Conservation (phyloP, 345 rosid genomes). For the Eucalyptus cloeziana region DNA sequence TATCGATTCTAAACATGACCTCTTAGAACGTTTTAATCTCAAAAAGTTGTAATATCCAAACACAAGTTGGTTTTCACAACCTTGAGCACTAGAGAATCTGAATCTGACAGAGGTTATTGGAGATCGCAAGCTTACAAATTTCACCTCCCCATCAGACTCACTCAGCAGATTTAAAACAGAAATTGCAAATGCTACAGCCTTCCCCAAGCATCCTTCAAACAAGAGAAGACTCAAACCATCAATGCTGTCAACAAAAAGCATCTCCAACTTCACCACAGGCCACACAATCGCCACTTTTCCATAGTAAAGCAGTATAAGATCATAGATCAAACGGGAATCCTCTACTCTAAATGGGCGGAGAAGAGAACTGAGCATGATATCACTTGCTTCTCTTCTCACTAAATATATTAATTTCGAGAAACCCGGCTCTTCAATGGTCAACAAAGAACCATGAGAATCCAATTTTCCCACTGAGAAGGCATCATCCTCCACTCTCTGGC, state of each 20-base stretch:
- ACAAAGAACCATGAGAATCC: conserved; percentile 15
- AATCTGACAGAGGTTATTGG: conserved; percentile 71
- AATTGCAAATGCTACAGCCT: conserved; percentile 49
- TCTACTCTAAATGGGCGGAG: conserved; percentile 13
- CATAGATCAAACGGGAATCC: conserved; percentile 26
- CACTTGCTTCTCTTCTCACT: neutral
- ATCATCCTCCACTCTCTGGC: conserved; percentile 1
- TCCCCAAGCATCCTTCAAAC: conserved; percentile 78
- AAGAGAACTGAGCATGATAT: neutral
- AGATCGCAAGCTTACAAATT: conserved; percentile 29
- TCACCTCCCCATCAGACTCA: conserved; percentile 32
- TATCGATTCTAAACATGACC: conserved; percentile 45
- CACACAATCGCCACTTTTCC: conserved; percentile 42
- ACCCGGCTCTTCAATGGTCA: conserved; percentile 9
- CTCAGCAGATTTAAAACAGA: conserved; percentile 35
- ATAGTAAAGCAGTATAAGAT: conserved; percentile 29
- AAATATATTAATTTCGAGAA: neutral
- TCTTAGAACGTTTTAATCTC: conserved; percentile 44
- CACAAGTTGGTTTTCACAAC: conserved; percentile 43
- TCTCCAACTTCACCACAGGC: conserved; percentile 83
- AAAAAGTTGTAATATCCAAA: conserved; percentile 48
- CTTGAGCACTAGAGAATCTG: conserved; percentile 44
- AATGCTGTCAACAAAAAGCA: conserved; percentile 64
- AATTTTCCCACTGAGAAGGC: neutral
- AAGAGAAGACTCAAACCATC: conserved; percentile 61